These are phyloP conservation scores for Amanita subjunquillea DNA, from an alignment of 768 basidiomycete species.

Conservation along the genomic window DNA sequence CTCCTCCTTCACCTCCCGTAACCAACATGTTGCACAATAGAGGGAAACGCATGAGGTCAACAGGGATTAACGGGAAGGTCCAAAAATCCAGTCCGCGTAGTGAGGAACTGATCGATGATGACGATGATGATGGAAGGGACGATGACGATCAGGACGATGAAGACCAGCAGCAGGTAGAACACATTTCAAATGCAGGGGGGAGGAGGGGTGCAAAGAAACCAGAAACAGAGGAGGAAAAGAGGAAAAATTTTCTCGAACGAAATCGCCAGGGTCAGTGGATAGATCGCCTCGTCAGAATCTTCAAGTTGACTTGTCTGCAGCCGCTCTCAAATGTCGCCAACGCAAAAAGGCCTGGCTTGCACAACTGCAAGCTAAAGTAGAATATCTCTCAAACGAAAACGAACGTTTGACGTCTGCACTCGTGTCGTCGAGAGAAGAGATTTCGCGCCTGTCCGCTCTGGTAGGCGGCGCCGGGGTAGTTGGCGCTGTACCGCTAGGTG, in stretches of 20 bases:
- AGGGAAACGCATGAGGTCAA: slow-evolving; percentile 28
- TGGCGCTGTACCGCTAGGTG: slow-evolving; percentile 19
- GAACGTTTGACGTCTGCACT: slow-evolving; percentile 85
- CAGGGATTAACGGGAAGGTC: slow-evolving; percentile 15
- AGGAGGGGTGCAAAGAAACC: slow-evolving; percentile 50
- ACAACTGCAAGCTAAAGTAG: slow-evolving; percentile 88
- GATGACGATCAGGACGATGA: slow-evolving; percentile 11
- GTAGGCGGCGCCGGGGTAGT: slow-evolving; percentile 59
- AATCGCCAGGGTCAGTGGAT: slow-evolving; percentile 81
- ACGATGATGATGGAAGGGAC: slow-evolving; percentile 31
- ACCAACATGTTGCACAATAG: slow-evolving; percentile 15
- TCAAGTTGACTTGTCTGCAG: slow-evolving; percentile 26
- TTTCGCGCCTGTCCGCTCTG: slow-evolving; percentile 68
- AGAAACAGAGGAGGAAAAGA: slow-evolving; percentile 97
- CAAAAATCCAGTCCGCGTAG: slow-evolving; percentile 23
- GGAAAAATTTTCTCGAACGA: slow-evolving; percentile 91
- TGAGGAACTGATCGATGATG: slow-evolving; percentile 27
- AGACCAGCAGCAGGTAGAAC: slow-evolving; percentile 7
- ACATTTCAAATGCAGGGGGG: slow-evolving; percentile 11
- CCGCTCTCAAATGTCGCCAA: slow-evolving; percentile 97
- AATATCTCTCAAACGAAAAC: slow-evolving; percentile 87
- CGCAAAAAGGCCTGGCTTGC: slow-evolving; percentile 98
- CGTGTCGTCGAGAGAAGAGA: slow-evolving; percentile 84
- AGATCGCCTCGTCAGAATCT: neutral
- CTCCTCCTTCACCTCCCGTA: slow-evolving; percentile 23